Evolutionary conservation across 345 rosid species (phyloP), one percentile per base, ranked within the genome.

Genomic region (Euphorbia pulcherrima): DNA sequence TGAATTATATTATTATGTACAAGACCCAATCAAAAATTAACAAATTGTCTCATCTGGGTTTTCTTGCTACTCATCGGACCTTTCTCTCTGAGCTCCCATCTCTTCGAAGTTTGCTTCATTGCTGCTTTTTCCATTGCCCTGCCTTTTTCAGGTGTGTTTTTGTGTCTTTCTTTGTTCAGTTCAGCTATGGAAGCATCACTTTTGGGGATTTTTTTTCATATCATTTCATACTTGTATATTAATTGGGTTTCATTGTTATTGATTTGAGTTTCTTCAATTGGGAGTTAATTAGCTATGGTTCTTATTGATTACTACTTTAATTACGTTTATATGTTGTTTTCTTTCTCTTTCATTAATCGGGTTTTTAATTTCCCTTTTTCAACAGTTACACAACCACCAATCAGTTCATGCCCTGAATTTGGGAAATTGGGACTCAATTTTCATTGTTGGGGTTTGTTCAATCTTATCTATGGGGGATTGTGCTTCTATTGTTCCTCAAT

Each of bases 391-490:
- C 56, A 55, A 39, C 56, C 55, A 57, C 58, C 46, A 46, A 24
- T 20, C 18, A 26, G 40, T 44, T 70, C 24, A 50, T 68, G 11
- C 21, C 23, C 62, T 55, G 29, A 11, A 28, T 62, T 47, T 69
- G 62, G 52, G 51, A 35, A 29, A 28, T 68, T 27, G 63, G 27
- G 60, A 35, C 20, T 58, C 28, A 55, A 28, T 66, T 67, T 50
- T 33, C 24, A n/a, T 46, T 9, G 44, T 40, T 60, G 68, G 66
- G 60, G 39, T 37, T 51, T 48, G 59, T 40, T 60, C 23, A 57
- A 61, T 46, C 65, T 23, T 75, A 65, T 72, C 79, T 33, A 90
- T 84, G 93, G 85, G 68, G 60, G 92, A 82, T 57, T 72, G 40
- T 75, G 78, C 78, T 54, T 20, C 72, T 24, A 27, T 62, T 64